Evolutionary conservation across 2,329 filamentous ascomycete genomes (phyloP).

Genomic region (Penicillium sp.): DNA sequence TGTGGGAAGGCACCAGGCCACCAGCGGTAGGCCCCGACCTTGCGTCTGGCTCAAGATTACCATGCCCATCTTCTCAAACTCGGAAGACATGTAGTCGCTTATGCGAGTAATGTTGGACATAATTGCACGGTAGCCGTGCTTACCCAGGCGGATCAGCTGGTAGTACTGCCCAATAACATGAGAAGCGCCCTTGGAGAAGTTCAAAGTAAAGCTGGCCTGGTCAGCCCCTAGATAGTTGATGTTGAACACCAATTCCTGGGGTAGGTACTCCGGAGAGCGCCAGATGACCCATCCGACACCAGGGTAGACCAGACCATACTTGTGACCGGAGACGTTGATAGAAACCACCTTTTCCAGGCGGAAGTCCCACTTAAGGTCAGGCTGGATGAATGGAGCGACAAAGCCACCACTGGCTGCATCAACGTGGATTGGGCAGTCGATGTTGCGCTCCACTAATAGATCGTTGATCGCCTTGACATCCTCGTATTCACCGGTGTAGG

Average conservation of each 20-base stretch:
- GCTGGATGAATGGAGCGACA: conserved; percentile 85
- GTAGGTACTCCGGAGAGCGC: conserved; percentile 77
- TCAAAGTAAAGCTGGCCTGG: conserved; percentile 92
- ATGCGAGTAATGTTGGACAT: conserved; percentile 92
- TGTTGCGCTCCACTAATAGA: conserved; percentile 67
- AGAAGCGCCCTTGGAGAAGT: conserved; percentile 93
- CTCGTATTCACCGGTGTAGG: conserved; percentile 94
- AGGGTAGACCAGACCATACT: conserved; percentile 77
- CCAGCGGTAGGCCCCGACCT: conserved; percentile 79
- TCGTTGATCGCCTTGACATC: conserved; percentile 91
- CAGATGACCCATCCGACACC: conserved; percentile 94
- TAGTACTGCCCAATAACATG: conserved; percentile 98
- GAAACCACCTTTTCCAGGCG: conserved; percentile 81
- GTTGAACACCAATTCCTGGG: conserved; percentile 93
- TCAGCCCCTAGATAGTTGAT: conserved; percentile 98
- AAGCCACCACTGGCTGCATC: conserved; percentile 92
- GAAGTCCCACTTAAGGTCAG: conserved; percentile 87
- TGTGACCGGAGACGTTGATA: conserved; percentile 94
- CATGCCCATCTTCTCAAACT: conserved; percentile 74
- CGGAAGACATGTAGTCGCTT: conserved; percentile 77
- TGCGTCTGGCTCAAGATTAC: conserved; percentile 79
- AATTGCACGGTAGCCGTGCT: conserved; percentile 85
- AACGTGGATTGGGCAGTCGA: conserved; percentile 87
- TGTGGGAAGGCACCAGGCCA: conserved; percentile 76
- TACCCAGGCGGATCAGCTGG: conserved; percentile 90